These are phyloP conservation scores for Leptoxyphium fumago DNA, from an alignment of 2,329 filamentous ascomycete species.

Conservation along the genomic window DNA sequence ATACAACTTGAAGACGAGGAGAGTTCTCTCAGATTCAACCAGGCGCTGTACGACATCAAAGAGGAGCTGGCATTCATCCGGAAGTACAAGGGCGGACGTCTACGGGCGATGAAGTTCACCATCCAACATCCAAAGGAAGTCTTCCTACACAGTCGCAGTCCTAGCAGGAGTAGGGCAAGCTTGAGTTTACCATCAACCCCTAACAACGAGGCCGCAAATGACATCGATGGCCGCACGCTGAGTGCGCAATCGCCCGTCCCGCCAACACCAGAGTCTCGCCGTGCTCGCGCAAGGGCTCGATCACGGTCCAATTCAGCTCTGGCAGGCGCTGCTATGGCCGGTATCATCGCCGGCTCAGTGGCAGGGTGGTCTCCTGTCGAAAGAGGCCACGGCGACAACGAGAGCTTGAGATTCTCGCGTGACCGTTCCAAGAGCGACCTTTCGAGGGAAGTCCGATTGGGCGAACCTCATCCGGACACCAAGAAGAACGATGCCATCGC, in stretches of 20 bases:
- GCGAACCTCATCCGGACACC: conserved; percentile 33
- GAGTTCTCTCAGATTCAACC: conserved; percentile 44
- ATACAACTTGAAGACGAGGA: conserved; percentile 27
- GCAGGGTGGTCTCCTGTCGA: conserved; percentile 61
- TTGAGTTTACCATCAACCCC: conserved; percentile 52
- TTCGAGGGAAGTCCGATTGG: conserved; percentile 22
- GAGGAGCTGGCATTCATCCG: conserved; percentile 72
- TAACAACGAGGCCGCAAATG: conserved; percentile 35
- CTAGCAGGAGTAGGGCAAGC: conserved; percentile 46
- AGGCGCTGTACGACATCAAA: conserved; percentile 57
- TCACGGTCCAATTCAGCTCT: conserved; percentile 60
- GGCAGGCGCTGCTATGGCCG: conserved; percentile 68
- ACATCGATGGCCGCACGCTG: conserved; percentile 6
- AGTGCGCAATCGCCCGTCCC: conserved; percentile 27
- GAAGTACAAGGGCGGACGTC: conserved; percentile 63
- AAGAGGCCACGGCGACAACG: conserved; percentile 26
- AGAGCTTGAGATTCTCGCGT: conserved; percentile 15
- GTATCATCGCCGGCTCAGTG: conserved; percentile 62
- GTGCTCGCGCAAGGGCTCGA: conserved; percentile 43
- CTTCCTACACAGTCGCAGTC: conserved; percentile 48
- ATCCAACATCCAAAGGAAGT: conserved; percentile 61
- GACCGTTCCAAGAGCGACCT: conserved; percentile 11
- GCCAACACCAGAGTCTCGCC: conserved; percentile 40
- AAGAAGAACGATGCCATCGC: conserved; percentile 33
- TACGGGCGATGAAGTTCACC: conserved; percentile 69